Conservation (phyloP, 1,284 basidiomycete genomes). For the Sphaerobolus stellatus region DNA sequence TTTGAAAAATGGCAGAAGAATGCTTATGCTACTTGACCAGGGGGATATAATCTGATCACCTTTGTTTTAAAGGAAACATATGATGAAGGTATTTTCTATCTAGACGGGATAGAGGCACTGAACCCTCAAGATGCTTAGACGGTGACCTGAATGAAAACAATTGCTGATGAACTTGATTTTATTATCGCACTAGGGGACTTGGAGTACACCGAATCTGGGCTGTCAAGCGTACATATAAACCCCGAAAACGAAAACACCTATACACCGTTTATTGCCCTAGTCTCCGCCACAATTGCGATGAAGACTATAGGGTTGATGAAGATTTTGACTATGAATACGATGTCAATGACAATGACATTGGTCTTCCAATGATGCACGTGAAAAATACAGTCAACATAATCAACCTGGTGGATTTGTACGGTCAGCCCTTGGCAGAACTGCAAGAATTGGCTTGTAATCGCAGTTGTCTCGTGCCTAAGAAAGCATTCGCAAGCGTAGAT, state of each 20-base stretch:
- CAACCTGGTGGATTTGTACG: constrained; percentile 39
- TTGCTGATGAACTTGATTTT: constrained; percentile 19
- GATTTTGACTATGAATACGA: too few species aligned
- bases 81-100: constrained; percentile 20
- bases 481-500: constrained; percentile 28
- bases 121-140: constrained; percentile 27
- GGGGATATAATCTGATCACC: constrained; percentile 19
- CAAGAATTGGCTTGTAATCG: constrained; percentile 27
- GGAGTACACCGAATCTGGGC: constrained; percentile 20
- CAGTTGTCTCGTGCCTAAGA: constrained; percentile 17
- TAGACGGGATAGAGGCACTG: constrained; percentile 18
- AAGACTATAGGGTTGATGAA: too few species aligned
- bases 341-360: constrained; percentile 21
- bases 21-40: constrained; percentile 10
- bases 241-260: constrained; percentile 22
- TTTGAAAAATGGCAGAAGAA: constrained; percentile 32
- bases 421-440: constrained; percentile 21
- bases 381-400: constrained; percentile 25
- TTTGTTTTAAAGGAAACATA: constrained; percentile 31
- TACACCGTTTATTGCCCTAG: too few species aligned
- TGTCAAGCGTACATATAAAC: constrained; percentile 8
- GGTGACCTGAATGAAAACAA: constrained; percentile 15
- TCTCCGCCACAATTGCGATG: too few species aligned
- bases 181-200: constrained; percentile 14
- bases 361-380: constrained; percentile 30